Conservation (phyloP, 495 filamentous ascomycete species). For the Pseudomonodictys pantanalensis region DNA sequence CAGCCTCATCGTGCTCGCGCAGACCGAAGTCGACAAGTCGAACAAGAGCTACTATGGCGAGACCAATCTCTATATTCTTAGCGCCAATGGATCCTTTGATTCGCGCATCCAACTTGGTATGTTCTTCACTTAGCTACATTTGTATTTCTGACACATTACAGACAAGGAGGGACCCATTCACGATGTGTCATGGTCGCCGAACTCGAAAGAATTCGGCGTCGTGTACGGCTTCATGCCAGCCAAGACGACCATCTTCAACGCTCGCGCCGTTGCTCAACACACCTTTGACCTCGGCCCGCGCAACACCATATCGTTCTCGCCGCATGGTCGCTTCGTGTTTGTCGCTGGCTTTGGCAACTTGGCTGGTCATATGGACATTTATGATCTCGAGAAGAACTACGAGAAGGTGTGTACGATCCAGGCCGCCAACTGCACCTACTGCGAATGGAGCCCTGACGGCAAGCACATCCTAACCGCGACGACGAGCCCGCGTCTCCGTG, state of each 20-base stretch:
- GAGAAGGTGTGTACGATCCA: slow-evolving; percentile 89
- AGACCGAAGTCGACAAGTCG: slow-evolving; percentile 96
- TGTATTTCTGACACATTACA: slow-evolving; percentile 32
- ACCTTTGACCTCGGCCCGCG: slow-evolving; percentile 80
- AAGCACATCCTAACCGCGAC: slow-evolving; percentile 94
- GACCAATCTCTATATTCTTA: slow-evolving; percentile 93
- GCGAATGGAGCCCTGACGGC: slow-evolving; percentile 94
- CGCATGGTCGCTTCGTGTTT: slow-evolving; percentile 85
- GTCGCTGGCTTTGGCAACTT: slow-evolving; percentile 97
- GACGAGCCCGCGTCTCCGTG: slow-evolving; percentile 86
- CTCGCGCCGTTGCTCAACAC: slow-evolving; percentile 73
- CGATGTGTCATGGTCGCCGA: slow-evolving; percentile 96
- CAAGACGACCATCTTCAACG: slow-evolving; percentile 95
- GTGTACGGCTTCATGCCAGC: slow-evolving; percentile 97
- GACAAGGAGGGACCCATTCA: slow-evolving; percentile 99
- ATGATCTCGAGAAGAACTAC: slow-evolving; percentile 90
- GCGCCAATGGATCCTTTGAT: slow-evolving; percentile 86
- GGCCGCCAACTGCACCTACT: slow-evolving; percentile 90
- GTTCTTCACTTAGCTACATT: slow-evolving; percentile 2
- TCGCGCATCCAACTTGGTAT: slow-evolving; percentile 79
- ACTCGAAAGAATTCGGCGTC: slow-evolving; percentile 93
- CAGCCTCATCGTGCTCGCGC: slow-evolving; percentile 88
- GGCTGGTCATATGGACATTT: slow-evolving; percentile 95
- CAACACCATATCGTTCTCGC: slow-evolving; percentile 94
- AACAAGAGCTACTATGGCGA: slow-evolving; percentile 99